Base-by-base conservation (phyloP, 2,329 filamentous ascomycete species). In the Botrytis squamosa region DNA sequence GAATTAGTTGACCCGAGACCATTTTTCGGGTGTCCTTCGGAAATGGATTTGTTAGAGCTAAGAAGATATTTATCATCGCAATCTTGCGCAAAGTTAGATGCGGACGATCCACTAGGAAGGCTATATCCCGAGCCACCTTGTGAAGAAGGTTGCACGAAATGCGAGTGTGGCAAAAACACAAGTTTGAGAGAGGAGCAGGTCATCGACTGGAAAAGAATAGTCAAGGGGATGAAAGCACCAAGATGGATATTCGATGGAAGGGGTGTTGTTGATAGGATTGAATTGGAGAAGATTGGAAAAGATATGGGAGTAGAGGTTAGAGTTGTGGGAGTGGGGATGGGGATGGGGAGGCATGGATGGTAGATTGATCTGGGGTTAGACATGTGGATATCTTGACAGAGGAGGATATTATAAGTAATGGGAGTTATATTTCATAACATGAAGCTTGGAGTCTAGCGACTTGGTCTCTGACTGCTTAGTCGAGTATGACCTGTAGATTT, bases 171-270 rank as follows among this genome's bases (percentile, higher is more conserved):
- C 25, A 40, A 18, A 65, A 40, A 40, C 29, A 62, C 44, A 46
- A 20, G 49, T 18, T 22, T 33, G 16, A 75, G 73, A n/a, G 52
- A 60, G 57, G 74, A 18, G 63, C 73, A 4, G 49, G 79, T 77
- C 6, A 76, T 87, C 9, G 84, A 87, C 70, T 87, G 86, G 83
- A 78, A 81, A 38, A 82, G 81, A 46, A 82, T 87, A 22, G 83
- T 84, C 8, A 82, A 83, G 70, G 80, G 80, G 22, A 83, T 87
- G 81, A 82, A 82, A 72, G 82, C 83, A 63, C 85, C 86, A 1
- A 85, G 83, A 74, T 86, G 83, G 80, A 83, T 86, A 9, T 87
- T 87, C 78, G 86, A 87, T 78, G 85, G 85, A 9, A 80, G 81
- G 57, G 78, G 80, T 16, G 78, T 82, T 18, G 12, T 83, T 10